Conservation (phyloP, 1,139 yeast species). For the Suhomyces wounanorum region DNA sequence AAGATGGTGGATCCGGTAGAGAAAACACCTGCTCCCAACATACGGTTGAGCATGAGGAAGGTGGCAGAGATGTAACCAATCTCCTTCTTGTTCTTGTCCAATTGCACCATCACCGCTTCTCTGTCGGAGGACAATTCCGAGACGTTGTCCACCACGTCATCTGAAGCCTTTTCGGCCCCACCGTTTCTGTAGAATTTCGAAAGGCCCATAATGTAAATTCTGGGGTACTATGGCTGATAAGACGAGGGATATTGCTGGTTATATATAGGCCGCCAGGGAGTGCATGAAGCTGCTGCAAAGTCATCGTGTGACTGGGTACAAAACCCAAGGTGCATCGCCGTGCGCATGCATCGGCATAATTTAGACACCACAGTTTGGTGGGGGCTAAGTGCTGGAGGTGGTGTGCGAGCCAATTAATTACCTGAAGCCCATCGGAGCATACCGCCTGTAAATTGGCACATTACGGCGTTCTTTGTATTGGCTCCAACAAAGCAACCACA, state of each 20-base stretch:
- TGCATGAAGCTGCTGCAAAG: not conserved
- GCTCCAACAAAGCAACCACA: not conserved
- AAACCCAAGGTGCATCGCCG: conserved; percentile 10
- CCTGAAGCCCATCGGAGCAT: not conserved
- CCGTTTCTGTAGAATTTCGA: conserved; percentile 14
- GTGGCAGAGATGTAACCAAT: conserved; percentile 71
- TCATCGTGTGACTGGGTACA: not conserved
- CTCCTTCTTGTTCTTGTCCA: conserved; percentile 55
- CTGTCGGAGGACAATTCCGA: conserved; percentile 24
- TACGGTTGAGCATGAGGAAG: conserved; percentile 72
- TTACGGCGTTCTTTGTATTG: not conserved
- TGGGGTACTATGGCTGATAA: not conserved
- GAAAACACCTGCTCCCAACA: conserved; percentile 88
- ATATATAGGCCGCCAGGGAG: not conserved
- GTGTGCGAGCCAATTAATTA: not conserved
- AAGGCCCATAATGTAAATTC: conserved; percentile 16
- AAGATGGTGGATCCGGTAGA: conserved; percentile 82
- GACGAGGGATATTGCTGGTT: not conserved
- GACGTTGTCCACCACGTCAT: conserved; percentile 14
- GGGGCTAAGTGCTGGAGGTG: too few relatives aligned
- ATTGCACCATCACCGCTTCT: conserved; percentile 40
- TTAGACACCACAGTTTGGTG: conserved; percentile 7
- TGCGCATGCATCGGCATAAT: conserved; percentile 1
- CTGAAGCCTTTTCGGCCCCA: conserved; percentile 17
- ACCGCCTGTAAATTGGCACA: not conserved